A percentile compares a stretch with the other conserved stretches of the same genome.
Conservation (phyloP, 2,329 filamentous ascomycete genomes). For the Dactylellina cionopaga region DNA sequence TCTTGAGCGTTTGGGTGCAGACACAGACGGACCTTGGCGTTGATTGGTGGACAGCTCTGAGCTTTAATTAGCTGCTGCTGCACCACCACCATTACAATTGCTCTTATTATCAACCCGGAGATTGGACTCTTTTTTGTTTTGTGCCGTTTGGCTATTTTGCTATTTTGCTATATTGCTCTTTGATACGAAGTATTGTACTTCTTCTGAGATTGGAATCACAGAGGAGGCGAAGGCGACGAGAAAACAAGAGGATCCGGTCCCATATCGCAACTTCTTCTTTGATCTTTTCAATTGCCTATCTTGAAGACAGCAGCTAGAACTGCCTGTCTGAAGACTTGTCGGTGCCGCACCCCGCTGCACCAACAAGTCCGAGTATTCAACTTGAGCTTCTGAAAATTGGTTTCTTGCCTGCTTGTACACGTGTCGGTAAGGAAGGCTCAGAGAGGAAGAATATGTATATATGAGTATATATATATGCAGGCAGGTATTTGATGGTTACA, state of each 20-base stretch:
- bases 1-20: conserved; percentile 28
- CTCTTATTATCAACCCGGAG: conserved; percentile 6
- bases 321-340: too few species aligned
- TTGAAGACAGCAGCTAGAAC: too few species aligned
- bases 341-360: neutral
- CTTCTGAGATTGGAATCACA: conserved; percentile 1
- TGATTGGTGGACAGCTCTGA: conserved; percentile 28
- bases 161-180: too few species aligned
- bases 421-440: conserved; percentile 12
- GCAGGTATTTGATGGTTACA: too few species aligned
- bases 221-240: neutral
- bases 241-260: conserved; percentile 9
- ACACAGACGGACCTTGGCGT: conserved; percentile 17
- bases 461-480: too few species aligned
- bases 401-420: conserved; percentile 26
- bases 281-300: too few species aligned
- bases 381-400: neutral
- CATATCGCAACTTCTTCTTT: conserved; percentile 16
- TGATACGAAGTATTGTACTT: too few species aligned
- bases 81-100: neutral
- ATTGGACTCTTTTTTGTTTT: too few species aligned
- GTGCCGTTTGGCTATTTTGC: too few species aligned
- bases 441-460: too few species aligned
- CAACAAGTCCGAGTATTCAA: neutral
- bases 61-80: conserved; percentile 18